These are phyloP conservation scores for Platanthera guangdongensis DNA, from an alignment of 106 monocot genomes.

Conservation along the genomic window DNA sequence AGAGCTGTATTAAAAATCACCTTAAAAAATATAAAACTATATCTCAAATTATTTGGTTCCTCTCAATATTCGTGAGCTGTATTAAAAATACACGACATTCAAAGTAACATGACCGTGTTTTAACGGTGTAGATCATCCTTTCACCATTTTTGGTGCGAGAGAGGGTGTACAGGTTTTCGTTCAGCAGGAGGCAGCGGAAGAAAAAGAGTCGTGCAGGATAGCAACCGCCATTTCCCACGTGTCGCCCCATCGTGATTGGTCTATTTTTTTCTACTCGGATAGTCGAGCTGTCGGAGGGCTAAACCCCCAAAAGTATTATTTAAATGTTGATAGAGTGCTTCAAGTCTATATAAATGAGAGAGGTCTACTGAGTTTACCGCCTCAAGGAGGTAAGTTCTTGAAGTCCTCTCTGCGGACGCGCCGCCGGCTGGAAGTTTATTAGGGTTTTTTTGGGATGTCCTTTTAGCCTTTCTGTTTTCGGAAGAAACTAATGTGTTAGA, in stretches of 20 bases:
- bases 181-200: neutral
- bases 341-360: neutral
- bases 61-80: too few relatives aligned
- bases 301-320: neutral
- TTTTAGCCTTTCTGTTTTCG: neutral
- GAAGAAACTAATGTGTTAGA: neutral
- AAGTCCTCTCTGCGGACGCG: neutral
- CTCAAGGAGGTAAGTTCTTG: neutral
- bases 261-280: neutral
- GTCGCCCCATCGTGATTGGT: neutral
- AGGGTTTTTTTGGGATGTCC: neutral
- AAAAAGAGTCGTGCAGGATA: conserved; percentile 5
- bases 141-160: too few relatives aligned
- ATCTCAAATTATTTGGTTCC: too few relatives aligned
- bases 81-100: too few relatives aligned
- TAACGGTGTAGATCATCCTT: too few relatives aligned
- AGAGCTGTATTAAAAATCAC: too few relatives aligned
- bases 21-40: too few relatives aligned
- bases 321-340: neutral
- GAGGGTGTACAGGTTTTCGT: too few relatives aligned
- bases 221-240: conserved; percentile 2
- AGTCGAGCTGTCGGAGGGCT: neutral
- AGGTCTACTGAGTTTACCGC: neutral
- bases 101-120: too few relatives aligned
- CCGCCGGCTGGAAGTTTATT: neutral